Conservation (phyloP, 345 rosid species). For the Salix brachista region DNA sequence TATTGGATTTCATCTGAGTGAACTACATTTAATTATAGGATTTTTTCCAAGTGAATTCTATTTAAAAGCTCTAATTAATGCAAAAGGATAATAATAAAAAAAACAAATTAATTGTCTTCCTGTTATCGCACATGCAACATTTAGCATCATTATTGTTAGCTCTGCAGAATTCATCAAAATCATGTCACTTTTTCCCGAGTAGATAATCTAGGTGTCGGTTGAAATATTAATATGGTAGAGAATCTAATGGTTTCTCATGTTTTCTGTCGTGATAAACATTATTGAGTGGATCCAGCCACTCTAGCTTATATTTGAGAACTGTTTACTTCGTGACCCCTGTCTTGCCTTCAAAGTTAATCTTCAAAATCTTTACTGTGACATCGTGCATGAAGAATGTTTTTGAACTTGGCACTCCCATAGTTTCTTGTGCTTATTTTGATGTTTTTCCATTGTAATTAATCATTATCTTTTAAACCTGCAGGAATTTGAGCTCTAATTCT, state of each 20-base stretch:
- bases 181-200: background rate
- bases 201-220: no score
- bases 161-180: background rate
- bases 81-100: background rate
- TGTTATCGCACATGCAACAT: background rate
- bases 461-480: conserved; percentile 26
- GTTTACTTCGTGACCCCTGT: background rate
- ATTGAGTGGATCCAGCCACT: background rate
- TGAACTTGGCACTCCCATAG: background rate
- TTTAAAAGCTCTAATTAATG: background rate
- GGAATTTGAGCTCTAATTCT: conserved; percentile 80
- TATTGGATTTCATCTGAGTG: background rate
- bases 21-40: background rate
- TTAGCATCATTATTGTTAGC: background rate
- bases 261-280: background rate
- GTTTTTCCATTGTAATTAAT: background rate
- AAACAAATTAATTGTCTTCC: background rate
- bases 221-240: no score
- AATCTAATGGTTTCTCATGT: background rate
- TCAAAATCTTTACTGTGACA: background rate
- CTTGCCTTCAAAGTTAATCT: background rate
- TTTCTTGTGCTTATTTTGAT: background rate
- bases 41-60: background rate
- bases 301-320: background rate
- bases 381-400: background rate